phyloP scores from a whole-genome alignment of 441 rosid species.

The Erodium chrysanthum region DNA sequence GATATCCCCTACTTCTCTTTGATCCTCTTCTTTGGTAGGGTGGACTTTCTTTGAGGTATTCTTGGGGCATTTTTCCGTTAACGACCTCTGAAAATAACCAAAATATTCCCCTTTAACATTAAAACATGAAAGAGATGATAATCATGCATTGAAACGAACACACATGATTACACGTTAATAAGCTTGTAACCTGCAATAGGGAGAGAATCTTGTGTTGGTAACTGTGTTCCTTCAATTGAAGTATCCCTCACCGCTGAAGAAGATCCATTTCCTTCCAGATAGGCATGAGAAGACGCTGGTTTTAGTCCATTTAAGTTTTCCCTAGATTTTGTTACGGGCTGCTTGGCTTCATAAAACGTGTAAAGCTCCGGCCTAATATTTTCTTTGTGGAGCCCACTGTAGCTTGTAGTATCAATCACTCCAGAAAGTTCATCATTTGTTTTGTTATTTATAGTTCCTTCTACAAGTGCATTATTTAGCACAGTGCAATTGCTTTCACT shows the following conservation, averaged over 20 bases:
- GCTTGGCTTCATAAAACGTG: slow-evolving; percentile 43
- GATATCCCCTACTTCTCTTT: slow-evolving; percentile 27
- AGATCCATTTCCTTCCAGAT: slow-evolving; percentile 30
- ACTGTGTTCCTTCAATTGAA: slow-evolving; percentile 26
- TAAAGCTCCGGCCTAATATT: slow-evolving; percentile 48
- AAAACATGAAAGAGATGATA: neutral
- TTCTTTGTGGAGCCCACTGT: slow-evolving; percentile 26
- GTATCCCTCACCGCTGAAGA: slow-evolving; percentile 33
- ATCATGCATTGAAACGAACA: slow-evolving; percentile 9
- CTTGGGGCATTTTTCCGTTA: slow-evolving; percentile 26
- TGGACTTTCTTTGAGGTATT: too few species aligned
- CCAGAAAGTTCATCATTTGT: slow-evolving; percentile 20
- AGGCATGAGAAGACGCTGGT: slow-evolving; percentile 32
- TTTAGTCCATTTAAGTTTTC: slow-evolving; percentile 28
- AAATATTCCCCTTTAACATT: slow-evolving; percentile 12
- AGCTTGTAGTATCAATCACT: slow-evolving; percentile 20
- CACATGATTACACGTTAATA: slow-evolving; percentile 5
- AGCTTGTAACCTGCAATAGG: slow-evolving; percentile 40
- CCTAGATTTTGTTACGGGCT: slow-evolving; percentile 26
- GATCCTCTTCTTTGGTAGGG: slow-evolving; percentile 26
- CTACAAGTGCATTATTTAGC: slow-evolving; percentile 22
- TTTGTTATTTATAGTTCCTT: slow-evolving; percentile 17
- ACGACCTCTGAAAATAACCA: slow-evolving; percentile 32
- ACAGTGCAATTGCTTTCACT: slow-evolving; percentile 14
- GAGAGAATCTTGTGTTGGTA: slow-evolving; percentile 27